These are phyloP conservation scores for Citrullus amarus DNA, from an alignment of 306 rosid genomes.

Conservation along the genomic window DNA sequence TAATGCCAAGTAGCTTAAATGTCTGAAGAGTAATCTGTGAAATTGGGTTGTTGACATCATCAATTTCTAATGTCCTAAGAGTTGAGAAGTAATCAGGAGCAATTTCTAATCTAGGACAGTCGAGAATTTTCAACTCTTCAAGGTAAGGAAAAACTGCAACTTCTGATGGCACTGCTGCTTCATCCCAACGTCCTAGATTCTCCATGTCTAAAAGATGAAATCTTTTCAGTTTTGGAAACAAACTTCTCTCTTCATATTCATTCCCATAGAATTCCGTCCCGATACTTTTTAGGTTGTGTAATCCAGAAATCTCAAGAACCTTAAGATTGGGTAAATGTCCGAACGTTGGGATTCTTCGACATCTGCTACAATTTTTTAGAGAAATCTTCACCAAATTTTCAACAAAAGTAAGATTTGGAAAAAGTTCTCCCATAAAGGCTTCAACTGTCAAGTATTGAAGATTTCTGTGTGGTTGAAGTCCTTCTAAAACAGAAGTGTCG, in stretches of 20 bases:
- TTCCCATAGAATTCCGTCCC: constrained; percentile 4
- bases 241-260: background rate
- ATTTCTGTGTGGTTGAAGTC: constrained; percentile 9
- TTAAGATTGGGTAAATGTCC: background rate
- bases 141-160: constrained; percentile 7
- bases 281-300: background rate
- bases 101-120: constrained; percentile 3
- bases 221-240: constrained; percentile 4
- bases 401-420: constrained; percentile 8
- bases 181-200: constrained; percentile 3
- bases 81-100: constrained; percentile 6
- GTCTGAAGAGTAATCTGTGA: background rate
- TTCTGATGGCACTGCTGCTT: background rate
- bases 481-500: constrained; percentile 4
- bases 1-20: constrained; percentile 1
- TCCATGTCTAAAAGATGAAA: constrained; percentile 5
- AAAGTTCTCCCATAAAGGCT: background rate
- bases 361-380: background rate
- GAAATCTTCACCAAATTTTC: background rate
- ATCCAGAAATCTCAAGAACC: constrained; percentile 9
- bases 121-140: constrained; percentile 1
- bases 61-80: background rate
- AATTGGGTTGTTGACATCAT: background rate
- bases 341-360: background rate
- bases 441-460: background rate